Base-by-base conservation (phyloP, 1,284 basidiomycete species). In the Pholiota adiposa region DNA sequence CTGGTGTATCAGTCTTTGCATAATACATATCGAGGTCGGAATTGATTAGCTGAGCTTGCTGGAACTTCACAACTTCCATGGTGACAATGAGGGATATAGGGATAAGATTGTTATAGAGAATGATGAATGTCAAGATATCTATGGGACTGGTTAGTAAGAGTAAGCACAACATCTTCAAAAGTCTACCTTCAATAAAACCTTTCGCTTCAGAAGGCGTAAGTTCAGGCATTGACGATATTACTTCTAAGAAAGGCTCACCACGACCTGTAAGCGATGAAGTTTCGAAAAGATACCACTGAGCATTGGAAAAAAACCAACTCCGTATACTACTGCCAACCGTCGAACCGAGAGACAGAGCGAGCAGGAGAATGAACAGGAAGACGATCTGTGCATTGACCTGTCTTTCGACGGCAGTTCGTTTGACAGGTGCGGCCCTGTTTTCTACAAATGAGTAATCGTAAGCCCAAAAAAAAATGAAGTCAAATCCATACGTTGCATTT, bases 61-160 rank as follows among this genome's bases (percentile, higher is more conserved):
- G 95, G 71, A 92, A 98, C 75, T 98, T 98, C 80, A 99, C 97
- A 27, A 99, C 92, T 78, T 99, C 97, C 91, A 99, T 98, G 1
- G 97, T 98, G 70, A 99, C 97, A 71, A 99, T 97, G 66, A 99
- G 88, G 61, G 97, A 99, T 72, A 99, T 99, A 6, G 97, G 97
- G 65, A 99, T 98, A 68, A 99, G 82, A 78, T 99, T 99, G 83
- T 98, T 99, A 83, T 98, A 98, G 40, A 98, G 84, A 73, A 99
- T 98, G 77, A 99, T 94, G 78, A 98, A 99, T 1, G 97, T 99
- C 49, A 99, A 82, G 61, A 99, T 95, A 74, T 98, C 97, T 90
- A 12, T 41, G 23, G 61, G 36, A 51, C 31, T 23, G 34, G 33
- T 55, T 4, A 63, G 36, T 33, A n/a, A 1, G 16, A 18, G 27